These are phyloP conservation scores for Thermomyces lanuginosus DNA, from an alignment of 2,329 filamentous ascomycete genomes.

Conservation along the genomic window DNA sequence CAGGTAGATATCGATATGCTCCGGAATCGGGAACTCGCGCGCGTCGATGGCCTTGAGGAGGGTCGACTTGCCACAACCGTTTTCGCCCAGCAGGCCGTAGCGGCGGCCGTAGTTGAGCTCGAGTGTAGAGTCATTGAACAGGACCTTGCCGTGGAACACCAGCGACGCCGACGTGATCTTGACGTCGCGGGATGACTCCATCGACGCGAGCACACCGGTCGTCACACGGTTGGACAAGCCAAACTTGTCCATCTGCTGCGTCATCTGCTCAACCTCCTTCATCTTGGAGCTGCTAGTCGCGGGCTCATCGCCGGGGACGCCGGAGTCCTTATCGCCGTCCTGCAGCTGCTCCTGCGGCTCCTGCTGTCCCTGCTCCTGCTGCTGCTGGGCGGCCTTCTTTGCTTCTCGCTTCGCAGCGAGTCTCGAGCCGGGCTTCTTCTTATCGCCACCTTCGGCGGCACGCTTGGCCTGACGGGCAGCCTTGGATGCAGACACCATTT, in stretches of 20 bases:
- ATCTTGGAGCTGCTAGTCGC: slow-evolving; percentile 57
- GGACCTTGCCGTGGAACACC: slow-evolving; percentile 93
- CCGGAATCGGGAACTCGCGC: slow-evolving; percentile 88
- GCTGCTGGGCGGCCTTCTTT: slow-evolving; percentile 49
- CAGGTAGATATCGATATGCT: slow-evolving; percentile 95
- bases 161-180: slow-evolving; percentile 89
- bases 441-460: slow-evolving; percentile 51
- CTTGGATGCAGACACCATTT: slow-evolving; percentile 53
- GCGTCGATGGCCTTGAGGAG: slow-evolving; percentile 84
- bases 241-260: slow-evolving; percentile 86
- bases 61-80: slow-evolving; percentile 98
- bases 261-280: slow-evolving; percentile 70
- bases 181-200: slow-evolving; percentile 73
- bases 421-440: slow-evolving; percentile 55
- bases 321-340: slow-evolving; percentile 43
- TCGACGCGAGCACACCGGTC: slow-evolving; percentile 83
- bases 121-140: slow-evolving; percentile 84
- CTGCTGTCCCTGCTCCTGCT: slow-evolving; percentile 38
- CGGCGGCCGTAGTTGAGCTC: slow-evolving; percentile 85
- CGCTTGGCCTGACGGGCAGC: slow-evolving; percentile 52
- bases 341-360: slow-evolving; percentile 40
- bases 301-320: slow-evolving; percentile 44
- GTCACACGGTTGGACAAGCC: slow-evolving; percentile 96
- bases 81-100: slow-evolving; percentile 92
- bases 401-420: slow-evolving; percentile 47